Evolutionary conservation across 805 yeast species (phyloP), one percentile per base, ranked within the genome.

Genomic region (Candida insectorum): DNA sequence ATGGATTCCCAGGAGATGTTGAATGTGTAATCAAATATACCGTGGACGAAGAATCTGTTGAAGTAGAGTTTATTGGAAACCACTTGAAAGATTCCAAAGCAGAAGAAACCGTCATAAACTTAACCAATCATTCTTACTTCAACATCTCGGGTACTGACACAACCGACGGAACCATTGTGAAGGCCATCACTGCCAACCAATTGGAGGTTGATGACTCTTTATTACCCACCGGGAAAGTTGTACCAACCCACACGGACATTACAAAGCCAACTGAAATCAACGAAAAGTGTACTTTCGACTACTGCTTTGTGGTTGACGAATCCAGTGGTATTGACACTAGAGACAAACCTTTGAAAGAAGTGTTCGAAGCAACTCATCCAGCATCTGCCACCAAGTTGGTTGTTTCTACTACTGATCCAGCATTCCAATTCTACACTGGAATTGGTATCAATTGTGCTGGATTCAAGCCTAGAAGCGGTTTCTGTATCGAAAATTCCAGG

Each of bases 71-170:
- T 47, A 33, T 32, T 28, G 63, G 62, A 37, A 68, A 75, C 14
- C 45, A 43, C 21, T 46, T 72, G 31, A 42, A 53, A 7, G 45
- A 45, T 4, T 56, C 53, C 4, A 49, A 58, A 4, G 43, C 51
- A 26, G 62, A 52, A n/a, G 59, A 69, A 29, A 77, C 86, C 4
- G 58, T 71, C 17, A 63, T 79, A 26, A 73, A 74, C 44, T 57
- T 80, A 51, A 77, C 85, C 16, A 80, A 79, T 53, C 87, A 80
- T 48, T 56, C 79, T 4, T 79, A 77, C 56, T 80, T 77, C 66
- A 78, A 74, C 49, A 51, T 76, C 27, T 54, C 60, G 33, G 49
- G 46, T 13, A 44, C 48, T 13, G 34, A 39, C 4, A 48, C 56
- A 4, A 56, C 62, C 8, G 58, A 62, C 31, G 68, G 62, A 11